Percentiles rank a stretch among this genome's conserved stretches.
phyloP scores from a whole-genome alignment of 768 basidiomycete species.

The Russula ochroleuca region DNA sequence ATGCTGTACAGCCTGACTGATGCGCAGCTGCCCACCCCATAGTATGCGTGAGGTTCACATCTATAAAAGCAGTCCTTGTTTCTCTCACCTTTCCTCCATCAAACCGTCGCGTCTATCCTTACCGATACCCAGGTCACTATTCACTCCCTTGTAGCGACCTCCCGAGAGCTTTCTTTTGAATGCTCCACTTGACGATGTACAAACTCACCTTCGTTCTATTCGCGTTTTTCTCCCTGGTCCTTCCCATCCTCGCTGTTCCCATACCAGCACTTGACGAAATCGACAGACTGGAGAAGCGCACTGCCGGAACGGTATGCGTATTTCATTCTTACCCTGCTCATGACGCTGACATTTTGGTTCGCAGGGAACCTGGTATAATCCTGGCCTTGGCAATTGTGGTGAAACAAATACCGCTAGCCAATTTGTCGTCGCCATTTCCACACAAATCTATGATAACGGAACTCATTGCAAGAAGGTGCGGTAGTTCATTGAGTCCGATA shows the following conservation, averaged over 20 bases:
- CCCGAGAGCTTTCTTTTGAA: neutral
- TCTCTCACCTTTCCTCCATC: constrained; percentile 14
- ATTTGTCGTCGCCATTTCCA: constrained; percentile 21
- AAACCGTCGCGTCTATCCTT: constrained; percentile 28
- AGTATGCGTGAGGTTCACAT: constrained; percentile 18
- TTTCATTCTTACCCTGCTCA: neutral
- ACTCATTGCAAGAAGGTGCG: constrained; percentile 24
- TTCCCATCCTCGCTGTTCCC: constrained; percentile 45
- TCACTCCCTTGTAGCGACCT: constrained; percentile 1
- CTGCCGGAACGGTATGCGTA: constrained; percentile 52
- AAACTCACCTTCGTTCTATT: constrained; percentile 37
- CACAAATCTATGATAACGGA: neutral
- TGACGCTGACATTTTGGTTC: constrained; percentile 4
- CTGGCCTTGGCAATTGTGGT: constrained; percentile 26
- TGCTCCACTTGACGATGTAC: constrained; percentile 35
- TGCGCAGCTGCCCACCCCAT: neutral
- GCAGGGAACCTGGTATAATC: constrained; percentile 20
- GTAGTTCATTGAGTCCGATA: neutral
- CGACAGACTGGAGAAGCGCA: constrained; percentile 41
- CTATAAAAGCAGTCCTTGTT: constrained; percentile 21
- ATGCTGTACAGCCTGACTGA: too few species aligned
- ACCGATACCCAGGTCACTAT: neutral
- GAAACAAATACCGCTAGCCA: constrained; percentile 6
- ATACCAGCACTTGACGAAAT: constrained; percentile 36
- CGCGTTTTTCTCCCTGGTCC: constrained; percentile 42